phyloP scores from a whole-genome alignment of 768 basidiomycete genomes.

The Leucogyrophana mollusca region DNA sequence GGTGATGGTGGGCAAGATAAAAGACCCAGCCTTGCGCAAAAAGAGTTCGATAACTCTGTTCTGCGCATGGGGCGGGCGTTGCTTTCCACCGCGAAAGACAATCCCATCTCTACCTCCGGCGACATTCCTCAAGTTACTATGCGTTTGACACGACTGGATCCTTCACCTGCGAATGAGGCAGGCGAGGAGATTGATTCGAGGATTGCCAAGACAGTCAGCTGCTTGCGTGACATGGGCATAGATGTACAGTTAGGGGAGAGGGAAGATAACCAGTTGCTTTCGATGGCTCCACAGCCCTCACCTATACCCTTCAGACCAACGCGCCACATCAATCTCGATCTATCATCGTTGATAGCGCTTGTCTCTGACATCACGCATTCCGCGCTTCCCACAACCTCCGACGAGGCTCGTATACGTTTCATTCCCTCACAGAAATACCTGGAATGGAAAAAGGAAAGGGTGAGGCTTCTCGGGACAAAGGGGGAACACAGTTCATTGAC shows the following conservation, averaged over 20 bases:
- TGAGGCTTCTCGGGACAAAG: conserved; percentile 15
- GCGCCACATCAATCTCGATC: conserved; percentile 69
- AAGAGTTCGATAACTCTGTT: conserved; percentile 69
- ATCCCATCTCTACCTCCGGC: conserved; percentile 43
- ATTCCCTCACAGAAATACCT: conserved; percentile 55
- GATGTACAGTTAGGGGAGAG: conserved; percentile 67
- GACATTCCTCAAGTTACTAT: conserved; percentile 50
- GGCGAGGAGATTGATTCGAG: conserved; percentile 45
- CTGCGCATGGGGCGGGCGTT: conserved; percentile 70
- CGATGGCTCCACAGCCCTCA: not conserved
- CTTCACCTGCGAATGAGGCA: conserved; percentile 26
- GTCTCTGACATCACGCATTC: conserved; percentile 82
- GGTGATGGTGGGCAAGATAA: conserved; percentile 34
- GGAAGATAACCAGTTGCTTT: conserved; percentile 12
- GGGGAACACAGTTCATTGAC: conserved; percentile 8
- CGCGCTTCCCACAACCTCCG: conserved; percentile 51
- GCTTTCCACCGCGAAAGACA: conserved; percentile 57
- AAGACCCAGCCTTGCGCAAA: conserved; percentile 44
- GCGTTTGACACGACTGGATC: conserved; percentile 70
- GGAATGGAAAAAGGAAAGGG: conserved; percentile 52
- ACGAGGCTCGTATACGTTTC: conserved; percentile 65
- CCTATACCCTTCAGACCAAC: conserved; percentile 45
- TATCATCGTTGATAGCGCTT: conserved; percentile 82
- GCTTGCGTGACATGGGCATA: conserved; percentile 61
- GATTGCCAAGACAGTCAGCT: conserved; percentile 56